Evolutionary conservation across 1,139 yeast genomes (phyloP).

Genomic region (Geotrichum reessii): DNA sequence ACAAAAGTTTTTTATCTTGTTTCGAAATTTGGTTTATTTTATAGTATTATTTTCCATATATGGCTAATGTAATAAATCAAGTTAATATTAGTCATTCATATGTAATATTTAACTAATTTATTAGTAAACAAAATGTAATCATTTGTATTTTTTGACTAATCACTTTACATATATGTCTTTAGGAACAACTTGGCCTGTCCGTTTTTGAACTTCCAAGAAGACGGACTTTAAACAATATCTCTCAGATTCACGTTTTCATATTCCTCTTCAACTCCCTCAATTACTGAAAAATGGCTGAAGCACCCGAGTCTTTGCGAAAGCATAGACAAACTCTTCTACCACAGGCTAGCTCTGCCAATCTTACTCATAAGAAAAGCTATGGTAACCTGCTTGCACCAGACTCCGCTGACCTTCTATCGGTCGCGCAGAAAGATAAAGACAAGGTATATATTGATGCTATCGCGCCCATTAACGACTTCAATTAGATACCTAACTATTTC

Average conservation of each 20-base stretch:
- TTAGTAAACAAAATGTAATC: not conserved
- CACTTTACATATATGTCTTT: not conserved
- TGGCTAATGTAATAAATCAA: too few relatives aligned
- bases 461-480: not conserved
- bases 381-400: conserved; percentile 22
- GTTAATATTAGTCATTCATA: too few relatives aligned
- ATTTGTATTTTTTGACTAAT: not conserved
- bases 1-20: not conserved
- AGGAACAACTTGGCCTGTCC: not conserved
- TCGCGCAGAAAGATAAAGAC: conserved; percentile 20
- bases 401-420: conserved; percentile 20
- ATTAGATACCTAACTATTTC: not conserved
- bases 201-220: not conserved
- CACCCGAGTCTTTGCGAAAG: conserved; percentile 30
- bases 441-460: conserved; percentile 19
- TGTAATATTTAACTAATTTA: not conserved
- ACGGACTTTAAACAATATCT: not conserved
- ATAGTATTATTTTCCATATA: too few relatives aligned
- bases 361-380: conserved; percentile 18
- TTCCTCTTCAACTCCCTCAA: not conserved
- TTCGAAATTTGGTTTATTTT: too few relatives aligned
- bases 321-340: conserved; percentile 32
- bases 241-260: not conserved
- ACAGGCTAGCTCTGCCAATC: conserved; percentile 8
- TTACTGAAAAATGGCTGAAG: conserved; percentile 4